These are phyloP conservation scores for Aciculosporium take DNA, from an alignment of 2,329 filamentous ascomycete genomes.

Conservation along the genomic window DNA sequence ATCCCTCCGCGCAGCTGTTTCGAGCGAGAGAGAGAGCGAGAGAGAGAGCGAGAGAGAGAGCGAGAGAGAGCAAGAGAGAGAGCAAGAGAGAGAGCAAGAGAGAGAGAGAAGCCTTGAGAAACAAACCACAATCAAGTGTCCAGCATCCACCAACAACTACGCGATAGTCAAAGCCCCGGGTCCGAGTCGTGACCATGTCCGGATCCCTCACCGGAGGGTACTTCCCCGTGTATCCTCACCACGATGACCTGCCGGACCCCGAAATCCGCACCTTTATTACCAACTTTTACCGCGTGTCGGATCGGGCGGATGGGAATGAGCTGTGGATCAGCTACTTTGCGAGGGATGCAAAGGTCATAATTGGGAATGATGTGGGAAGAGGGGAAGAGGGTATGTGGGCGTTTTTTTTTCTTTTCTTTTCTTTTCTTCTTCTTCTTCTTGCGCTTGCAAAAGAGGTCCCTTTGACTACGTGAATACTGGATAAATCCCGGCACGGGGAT, in stretches of 20 bases:
- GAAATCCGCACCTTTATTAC: slow-evolving; percentile 25
- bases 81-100: no score
- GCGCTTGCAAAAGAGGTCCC: neutral
- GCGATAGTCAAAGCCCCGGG: no score
- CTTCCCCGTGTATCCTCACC: slow-evolving; percentile 18
- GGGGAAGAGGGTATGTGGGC: slow-evolving; percentile 20
- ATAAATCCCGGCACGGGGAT: neutral
- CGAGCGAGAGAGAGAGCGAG: no score
- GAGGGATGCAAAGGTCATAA: slow-evolving; percentile 26
- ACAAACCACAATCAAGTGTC: no score
- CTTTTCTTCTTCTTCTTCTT: neutral
- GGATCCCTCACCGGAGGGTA: slow-evolving; percentile 14
- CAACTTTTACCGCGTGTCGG: slow-evolving; percentile 30
- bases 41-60: no score
- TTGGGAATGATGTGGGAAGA: slow-evolving; percentile 25
- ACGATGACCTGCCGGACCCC: slow-evolving; percentile 16
- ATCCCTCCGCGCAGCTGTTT: no score
- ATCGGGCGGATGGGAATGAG: slow-evolving; percentile 25
- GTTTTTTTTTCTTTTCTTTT: neutral
- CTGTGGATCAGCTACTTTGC: slow-evolving; percentile 29
- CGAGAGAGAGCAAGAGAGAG: no score
- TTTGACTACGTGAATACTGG: neutral
- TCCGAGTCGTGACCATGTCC: slow-evolving; percentile 10
- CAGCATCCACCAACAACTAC: no score
- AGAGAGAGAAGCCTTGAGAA: no score